Percentiles rank a stretch among this genome's conserved stretches.
Evolutionary conservation across 176 grass and related monocot species (phyloP).

Genomic region (Ampelocalamus luodianensis): DNA sequence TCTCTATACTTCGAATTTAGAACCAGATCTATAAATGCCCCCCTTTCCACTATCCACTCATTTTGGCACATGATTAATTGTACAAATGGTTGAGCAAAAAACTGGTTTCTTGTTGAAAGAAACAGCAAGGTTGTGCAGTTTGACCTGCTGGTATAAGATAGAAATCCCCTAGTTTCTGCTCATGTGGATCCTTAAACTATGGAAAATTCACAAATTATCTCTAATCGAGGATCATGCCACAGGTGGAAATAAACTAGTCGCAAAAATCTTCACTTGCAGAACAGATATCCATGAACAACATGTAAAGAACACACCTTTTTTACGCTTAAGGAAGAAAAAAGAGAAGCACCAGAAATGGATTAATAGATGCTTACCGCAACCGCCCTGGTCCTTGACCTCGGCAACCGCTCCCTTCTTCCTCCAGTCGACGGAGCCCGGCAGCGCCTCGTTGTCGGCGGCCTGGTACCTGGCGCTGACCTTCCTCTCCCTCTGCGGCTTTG

Average conservation of each 20-base stretch:
- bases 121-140: neutral
- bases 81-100: neutral
- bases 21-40: neutral
- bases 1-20: neutral
- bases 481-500: conserved; percentile 44
- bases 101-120: neutral
- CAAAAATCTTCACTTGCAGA: neutral
- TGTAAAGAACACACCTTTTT: no score
- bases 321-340: no score
- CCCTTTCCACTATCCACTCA: neutral
- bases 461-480: conserved; percentile 57
- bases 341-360: neutral
- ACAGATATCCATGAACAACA: no score
- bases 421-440: conserved; percentile 80
- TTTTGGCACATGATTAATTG: neutral
- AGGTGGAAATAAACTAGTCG: neutral
- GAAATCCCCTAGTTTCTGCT: neutral
- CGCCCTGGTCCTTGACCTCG: conserved; percentile 79
- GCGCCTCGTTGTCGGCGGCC: conserved; percentile 49
- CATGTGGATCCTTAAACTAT: conserved; percentile 24
- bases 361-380: conserved; percentile 62
- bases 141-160: conserved; percentile 9
- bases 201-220: neutral
- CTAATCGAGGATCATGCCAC: neutral
- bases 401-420: conserved; percentile 67